Evolutionary conservation across 257 asterid species (phyloP).

Genomic region (Solanum dulcamara): DNA sequence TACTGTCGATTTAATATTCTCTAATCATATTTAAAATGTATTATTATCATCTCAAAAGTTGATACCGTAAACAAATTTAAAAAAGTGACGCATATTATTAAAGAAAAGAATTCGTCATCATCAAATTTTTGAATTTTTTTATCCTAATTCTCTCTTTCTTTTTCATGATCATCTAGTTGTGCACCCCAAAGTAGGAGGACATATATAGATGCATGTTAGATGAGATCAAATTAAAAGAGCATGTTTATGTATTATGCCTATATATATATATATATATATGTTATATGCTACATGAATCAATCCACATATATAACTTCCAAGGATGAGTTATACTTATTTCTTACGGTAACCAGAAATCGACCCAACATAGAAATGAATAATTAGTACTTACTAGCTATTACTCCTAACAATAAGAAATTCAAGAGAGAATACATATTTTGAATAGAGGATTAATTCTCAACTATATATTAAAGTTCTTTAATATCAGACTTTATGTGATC

Average conservation of each 20-base stretch:
- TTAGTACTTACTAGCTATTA: not conserved
- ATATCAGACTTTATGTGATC: not conserved
- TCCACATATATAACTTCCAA: not conserved
- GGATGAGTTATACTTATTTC: not conserved
- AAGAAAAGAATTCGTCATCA: no score
- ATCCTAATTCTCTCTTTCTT: no score
- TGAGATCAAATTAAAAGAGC: no score
- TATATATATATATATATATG: no score
- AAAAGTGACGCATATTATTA: no score
- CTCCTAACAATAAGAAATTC: not conserved
- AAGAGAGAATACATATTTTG: not conserved
- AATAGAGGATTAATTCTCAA: not conserved
- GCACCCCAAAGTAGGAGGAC: no score
- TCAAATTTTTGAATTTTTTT: no score
- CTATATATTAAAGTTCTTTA: not conserved
- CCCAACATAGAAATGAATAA: no score
- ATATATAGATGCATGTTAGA: not conserved
- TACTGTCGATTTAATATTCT: no score
- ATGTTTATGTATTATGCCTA: not conserved
- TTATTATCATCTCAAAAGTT: no score
- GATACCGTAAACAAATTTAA: no score
- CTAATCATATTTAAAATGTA: not conserved
- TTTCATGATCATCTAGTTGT: no score
- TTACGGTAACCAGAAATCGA: not conserved
- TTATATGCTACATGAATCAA: not conserved